Evolutionary conservation across 2,329 filamentous ascomycete genomes (phyloP).

Genomic region (Aspergillus fumigatus): DNA sequence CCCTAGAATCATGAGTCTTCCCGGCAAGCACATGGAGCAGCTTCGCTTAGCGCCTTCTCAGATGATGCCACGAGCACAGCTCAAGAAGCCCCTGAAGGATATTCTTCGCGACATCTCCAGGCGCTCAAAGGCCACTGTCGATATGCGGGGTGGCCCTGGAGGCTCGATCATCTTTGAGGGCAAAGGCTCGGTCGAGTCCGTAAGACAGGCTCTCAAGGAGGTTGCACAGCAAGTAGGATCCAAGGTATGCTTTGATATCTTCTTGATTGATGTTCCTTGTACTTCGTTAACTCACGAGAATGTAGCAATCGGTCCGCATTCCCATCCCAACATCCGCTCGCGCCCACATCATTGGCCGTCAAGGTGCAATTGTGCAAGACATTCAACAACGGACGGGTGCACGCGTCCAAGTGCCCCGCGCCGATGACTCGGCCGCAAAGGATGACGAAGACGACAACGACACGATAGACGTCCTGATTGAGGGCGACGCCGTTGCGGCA

Average conservation of each 20-base stretch:
- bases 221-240: constrained; percentile 81
- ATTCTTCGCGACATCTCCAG: constrained; percentile 89
- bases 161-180: constrained; percentile 78
- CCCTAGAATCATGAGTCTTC: constrained; percentile 65
- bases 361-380: constrained; percentile 82
- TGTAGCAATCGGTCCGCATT: constrained; percentile 64
- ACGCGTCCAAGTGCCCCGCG: constrained; percentile 81
- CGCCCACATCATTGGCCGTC: constrained; percentile 87
- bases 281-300: constrained; percentile 3
- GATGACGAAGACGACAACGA: constrained; percentile 74
- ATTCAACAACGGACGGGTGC: constrained; percentile 88
- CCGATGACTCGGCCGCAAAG: constrained; percentile 59
- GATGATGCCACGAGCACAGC: constrained; percentile 68
- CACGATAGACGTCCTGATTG: constrained; percentile 79
- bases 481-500: constrained; percentile 85
- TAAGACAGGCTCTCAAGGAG: constrained; percentile 83
- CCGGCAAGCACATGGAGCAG: constrained; percentile 75
- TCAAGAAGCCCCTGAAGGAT: constrained; percentile 81
- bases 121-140: constrained; percentile 80
- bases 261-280: background rate
- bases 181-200: constrained; percentile 75
- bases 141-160: constrained; percentile 67
- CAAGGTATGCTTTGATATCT: constrained; percentile 55
- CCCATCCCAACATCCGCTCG: constrained; percentile 78
- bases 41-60: constrained; percentile 70